These are phyloP conservation scores for Phytophthora europaea DNA, from an alignment of 352 stramenopile genomes.

Conservation along the genomic window DNA sequence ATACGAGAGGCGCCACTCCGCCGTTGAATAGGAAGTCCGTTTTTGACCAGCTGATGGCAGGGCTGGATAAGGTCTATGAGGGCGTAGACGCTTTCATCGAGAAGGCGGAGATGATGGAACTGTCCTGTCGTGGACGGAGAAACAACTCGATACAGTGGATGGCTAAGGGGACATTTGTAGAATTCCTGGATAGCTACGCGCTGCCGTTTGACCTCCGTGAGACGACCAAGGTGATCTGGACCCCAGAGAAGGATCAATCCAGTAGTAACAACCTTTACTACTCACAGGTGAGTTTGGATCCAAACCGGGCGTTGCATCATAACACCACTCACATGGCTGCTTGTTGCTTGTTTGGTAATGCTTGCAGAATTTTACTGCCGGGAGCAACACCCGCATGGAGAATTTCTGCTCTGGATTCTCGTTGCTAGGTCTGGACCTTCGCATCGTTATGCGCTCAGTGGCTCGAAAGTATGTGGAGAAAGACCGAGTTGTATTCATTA, in stretches of 20 bases:
- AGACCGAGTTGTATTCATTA: constrained; percentile 19
- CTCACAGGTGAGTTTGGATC: constrained; percentile 19
- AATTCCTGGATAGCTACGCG: constrained; percentile 35
- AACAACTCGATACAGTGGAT: constrained; percentile 7
- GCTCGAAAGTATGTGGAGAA: constrained; percentile 17
- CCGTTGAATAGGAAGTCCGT: constrained; percentile 29
- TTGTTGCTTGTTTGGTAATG: neutral
- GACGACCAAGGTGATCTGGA: constrained; percentile 31
- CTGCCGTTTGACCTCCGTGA: constrained; percentile 24
- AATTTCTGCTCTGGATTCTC: constrained; percentile 24
- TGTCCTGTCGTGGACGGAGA: constrained; percentile 26
- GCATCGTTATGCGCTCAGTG: constrained; percentile 15
- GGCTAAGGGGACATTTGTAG: constrained; percentile 11
- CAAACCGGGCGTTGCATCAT: neutral
- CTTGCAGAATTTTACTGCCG: constrained; percentile 18
- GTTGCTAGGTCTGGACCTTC: constrained; percentile 11
- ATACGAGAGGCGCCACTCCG: constrained; percentile 25
- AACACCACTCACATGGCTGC: too few species aligned
- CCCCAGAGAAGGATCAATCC: neutral
- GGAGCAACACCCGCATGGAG: constrained; percentile 25
- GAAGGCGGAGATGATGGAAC: constrained; percentile 4
- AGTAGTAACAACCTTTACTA: neutral
- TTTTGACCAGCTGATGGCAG: constrained; percentile 24
- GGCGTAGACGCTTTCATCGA: constrained; percentile 21
- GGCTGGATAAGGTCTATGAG: constrained; percentile 20